These are phyloP conservation scores for Salix dunnii DNA, from an alignment of 345 rosid genomes.

Conservation along the genomic window DNA sequence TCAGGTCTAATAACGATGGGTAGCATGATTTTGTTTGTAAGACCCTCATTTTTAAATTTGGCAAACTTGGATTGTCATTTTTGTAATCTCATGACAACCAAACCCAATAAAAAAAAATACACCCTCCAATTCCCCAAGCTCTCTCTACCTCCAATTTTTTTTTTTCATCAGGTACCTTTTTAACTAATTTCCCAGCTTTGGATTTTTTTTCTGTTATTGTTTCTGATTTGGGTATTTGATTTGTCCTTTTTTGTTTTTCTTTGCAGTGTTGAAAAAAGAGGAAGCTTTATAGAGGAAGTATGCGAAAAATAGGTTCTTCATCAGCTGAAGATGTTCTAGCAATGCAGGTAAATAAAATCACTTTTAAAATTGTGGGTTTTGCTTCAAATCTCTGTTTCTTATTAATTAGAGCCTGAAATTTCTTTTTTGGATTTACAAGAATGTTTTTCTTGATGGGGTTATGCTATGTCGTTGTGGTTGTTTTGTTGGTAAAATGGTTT, in stretches of 20 bases:
- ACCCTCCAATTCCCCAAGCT: background rate
- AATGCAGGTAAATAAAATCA: slow-evolving; percentile 19
- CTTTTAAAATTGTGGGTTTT: background rate
- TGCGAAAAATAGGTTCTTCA: slow-evolving; percentile 23
- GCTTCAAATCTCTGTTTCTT: background rate
- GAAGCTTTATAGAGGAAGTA: background rate
- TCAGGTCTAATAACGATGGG: no score
- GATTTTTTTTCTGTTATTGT: background rate
- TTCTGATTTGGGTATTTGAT: background rate
- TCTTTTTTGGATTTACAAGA: background rate
- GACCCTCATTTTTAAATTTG: no score
- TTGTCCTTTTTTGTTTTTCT: background rate
- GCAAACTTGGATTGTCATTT: background rate
- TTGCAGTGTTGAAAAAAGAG: background rate
- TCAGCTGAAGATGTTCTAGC: slow-evolving; percentile 27
- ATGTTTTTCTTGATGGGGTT: no score
- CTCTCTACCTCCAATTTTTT: background rate
- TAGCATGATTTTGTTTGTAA: no score
- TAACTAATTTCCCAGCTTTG: background rate
- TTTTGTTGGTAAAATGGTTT: no score
- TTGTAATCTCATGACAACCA: background rate
- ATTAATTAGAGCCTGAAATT: background rate
- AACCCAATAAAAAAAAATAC: background rate
- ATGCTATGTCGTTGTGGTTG: no score
- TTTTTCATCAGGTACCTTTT: background rate